Conservation (phyloP, 208 protist species). For the Leishmania guyanensis region DNA sequence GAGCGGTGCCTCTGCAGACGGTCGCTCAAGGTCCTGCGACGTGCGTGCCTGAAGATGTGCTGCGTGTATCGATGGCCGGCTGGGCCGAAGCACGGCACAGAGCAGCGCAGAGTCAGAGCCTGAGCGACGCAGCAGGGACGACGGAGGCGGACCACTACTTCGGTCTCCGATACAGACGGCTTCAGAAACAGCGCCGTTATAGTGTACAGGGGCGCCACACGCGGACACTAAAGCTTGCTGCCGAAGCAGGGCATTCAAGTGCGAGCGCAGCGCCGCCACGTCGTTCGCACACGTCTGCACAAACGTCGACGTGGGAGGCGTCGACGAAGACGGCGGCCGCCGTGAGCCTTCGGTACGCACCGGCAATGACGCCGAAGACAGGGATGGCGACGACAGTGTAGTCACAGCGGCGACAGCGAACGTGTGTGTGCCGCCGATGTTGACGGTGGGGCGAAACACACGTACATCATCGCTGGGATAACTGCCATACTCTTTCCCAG, state of each 20-base stretch:
- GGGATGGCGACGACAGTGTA: not conserved
- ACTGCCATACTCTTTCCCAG: not conserved
- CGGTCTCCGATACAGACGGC: not conserved
- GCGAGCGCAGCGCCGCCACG: constrained; percentile 23
- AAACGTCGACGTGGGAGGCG: not conserved
- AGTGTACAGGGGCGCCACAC: not conserved
- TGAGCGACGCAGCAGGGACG: not conserved
- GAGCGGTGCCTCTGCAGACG: not conserved
- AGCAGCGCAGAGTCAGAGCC: not conserved
- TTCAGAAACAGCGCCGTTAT: not conserved
- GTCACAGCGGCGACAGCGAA: constrained; percentile 14
- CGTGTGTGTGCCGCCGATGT: not conserved
- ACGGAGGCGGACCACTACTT: not conserved
- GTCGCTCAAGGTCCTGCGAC: not conserved
- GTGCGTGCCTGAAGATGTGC: not conserved
- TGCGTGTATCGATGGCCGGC: not conserved
- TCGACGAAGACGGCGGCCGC: not conserved
- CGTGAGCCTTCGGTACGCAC: not conserved
- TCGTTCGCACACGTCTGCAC: not conserved
- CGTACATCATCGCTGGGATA: not conserved
- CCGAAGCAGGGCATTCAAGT: constrained; percentile 23
- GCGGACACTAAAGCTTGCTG: constrained; percentile 1
- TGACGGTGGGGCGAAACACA: not conserved
- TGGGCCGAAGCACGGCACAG: constrained; percentile 1
- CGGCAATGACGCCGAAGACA: not conserved